Base-by-base conservation (phyloP, 164 flowering plant genomes). In the Vitis rotundifolia region DNA sequence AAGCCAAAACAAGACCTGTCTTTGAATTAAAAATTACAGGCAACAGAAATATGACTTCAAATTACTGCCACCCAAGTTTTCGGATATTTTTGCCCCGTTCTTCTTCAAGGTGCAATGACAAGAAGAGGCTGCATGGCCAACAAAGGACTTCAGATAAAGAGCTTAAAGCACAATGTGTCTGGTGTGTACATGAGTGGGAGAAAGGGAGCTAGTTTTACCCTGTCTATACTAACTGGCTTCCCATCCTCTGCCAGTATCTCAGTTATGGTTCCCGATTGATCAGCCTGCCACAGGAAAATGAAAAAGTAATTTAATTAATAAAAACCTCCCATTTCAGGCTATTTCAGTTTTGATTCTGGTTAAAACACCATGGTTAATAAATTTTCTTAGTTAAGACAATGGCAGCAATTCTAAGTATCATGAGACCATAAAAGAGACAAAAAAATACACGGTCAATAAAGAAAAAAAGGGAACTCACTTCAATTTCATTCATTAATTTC, bases 401-500 rank as follows among this genome's bases (percentile, higher is more conserved):
- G 6, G n/a, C 3, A 13, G 12, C 16, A 57, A 0, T 8, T 14
- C 8, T 22, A 0, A 53, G 4, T 14, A 50, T 11, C 1, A 64
- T 58, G 15, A 58, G 11, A 16, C 57, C 64, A 49, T 37, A 47
- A 50, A 13, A 54, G 15, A 29, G 56, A 44, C 31, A 12, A 67
- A 12, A 12, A 61, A 29, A 11, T 8, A 61, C 15, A 2, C 10
- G 4, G 16, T 54, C 26, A 22, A 16, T 11, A 4, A 16, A 29
- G 26, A 60, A 52, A 48, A 14, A 52, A 57, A 58, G 22, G 63
- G 7, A 49, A 60, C 71, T 68, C 77, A 90, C 95, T 73, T 90
- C 95, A 67, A 90, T 90, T 69, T 90, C 95, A 73, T 90, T 90
- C 95, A 90, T 88, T 75, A 90, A 72, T 73, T 90, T 90, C 95